Evolutionary conservation across 306 rosid genomes (phyloP), one percentile per base, ranked within the genome.

Genomic region (Begonia masoniana): DNA sequence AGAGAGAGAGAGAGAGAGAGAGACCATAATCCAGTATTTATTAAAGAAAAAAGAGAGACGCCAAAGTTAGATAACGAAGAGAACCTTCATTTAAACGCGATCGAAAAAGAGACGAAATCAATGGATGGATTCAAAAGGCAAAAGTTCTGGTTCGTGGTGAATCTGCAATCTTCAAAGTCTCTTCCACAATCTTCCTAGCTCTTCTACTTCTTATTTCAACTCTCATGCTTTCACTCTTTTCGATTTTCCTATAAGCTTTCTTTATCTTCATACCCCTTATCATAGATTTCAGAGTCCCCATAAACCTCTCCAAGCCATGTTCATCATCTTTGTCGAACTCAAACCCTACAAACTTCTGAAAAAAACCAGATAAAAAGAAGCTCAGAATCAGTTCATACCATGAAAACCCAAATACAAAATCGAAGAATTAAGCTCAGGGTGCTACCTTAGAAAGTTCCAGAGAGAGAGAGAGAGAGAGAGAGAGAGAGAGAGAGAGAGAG

Each of bases 171-270:
- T 79, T 73, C 67, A 91, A 68, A 24, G 92, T 83, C 41, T 91
- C 58, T 64, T 86, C 79, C 23, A 91, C 83, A 45, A 91, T 76
- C 74, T 83, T 86, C 57, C 74, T 72, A 52, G 99, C 96, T 54
- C 86, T 91, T 47, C 66, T 86, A 78, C 99, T 91, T 57, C 80
- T 70, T 4, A 91, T 91, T 76, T 91, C 97, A 41, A 85, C 78
- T 65, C 97, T 78, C 97, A 91, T 91, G 50, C 97, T 91, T 7
- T 91, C 97, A 60, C 97, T 91, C 80, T 91, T 91, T 65, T 81
- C 99, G 52, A 91, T 66, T 88, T 86, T 83, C 67, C 86, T 78
- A 42, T 91, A 88, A n/a, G 74, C 62, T 12, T 84, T 85, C 82
- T 81, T 85, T 74, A 62, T 51, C 77, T 76, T 85, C 84, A 91